Evolutionary conservation across 1,139 yeast genomes (phyloP), one percentile per base, ranked within the genome.

Genomic region (Maudiozyma humilis): DNA sequence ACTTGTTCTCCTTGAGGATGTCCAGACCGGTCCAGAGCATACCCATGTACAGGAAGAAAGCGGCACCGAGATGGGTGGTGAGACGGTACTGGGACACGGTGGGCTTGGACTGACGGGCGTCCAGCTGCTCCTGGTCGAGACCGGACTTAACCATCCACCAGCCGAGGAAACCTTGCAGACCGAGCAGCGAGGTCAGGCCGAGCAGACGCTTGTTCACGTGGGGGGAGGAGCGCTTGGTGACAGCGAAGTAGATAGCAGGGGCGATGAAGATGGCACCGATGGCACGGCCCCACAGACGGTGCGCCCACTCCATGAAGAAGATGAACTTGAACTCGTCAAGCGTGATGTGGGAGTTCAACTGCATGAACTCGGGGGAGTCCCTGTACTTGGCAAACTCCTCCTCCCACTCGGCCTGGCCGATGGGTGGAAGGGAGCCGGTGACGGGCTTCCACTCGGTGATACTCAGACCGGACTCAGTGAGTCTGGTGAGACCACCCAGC

Each of bases 111-210:
- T 76, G 82, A 60, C 95, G 76, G 55, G 84, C 95, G 29, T 76
- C 76, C 46, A 93, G 69, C 57, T 83, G 82, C 42, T 82, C 75
- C 60, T 84, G 83, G 60, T 89, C 95, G 50, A 93, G 73, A 36
- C 99, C 99, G 5, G 96, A 86, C 57, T 84, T 81, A 46, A 93
- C 98, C 99, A 93, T 93, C 99, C 99, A 93, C 98, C 98, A 93
- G 32, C 98, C 98, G 55, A 93, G 83, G 44, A 82, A 82, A 40
- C 98, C 98, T 70, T 93, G 98, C 39, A 93, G 68, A 12, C 96
- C 98, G 47, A 93, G 72, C 44, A 91, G 69, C 0, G 75, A 79
- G 35, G 95, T 76, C 42, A 93, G 75, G 2, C 85, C 83, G 20
- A 84, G 65, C 16, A 91, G 70, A 50, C 88, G 73, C 47, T 70